Evolutionary conservation across 139 green algal genomes (phyloP).

Genomic region (Chlorella sp.): DNA sequence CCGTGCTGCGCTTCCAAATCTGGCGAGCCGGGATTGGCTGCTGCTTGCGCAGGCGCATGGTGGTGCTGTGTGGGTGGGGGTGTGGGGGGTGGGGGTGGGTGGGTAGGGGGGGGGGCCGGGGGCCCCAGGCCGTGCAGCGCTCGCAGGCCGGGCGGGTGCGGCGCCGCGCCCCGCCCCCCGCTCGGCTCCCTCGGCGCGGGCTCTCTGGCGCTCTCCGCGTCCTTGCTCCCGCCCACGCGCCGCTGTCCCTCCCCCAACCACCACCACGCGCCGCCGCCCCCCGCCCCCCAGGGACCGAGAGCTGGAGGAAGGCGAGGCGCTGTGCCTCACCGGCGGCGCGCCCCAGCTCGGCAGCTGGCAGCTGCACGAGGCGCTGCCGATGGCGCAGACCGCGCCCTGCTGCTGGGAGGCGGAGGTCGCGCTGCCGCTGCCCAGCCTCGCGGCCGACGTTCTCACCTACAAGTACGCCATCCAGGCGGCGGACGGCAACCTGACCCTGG

Average conservation of each 20-base stretch:
- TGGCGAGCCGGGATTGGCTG: no score
- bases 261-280: neutral
- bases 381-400: slow-evolving; percentile 30
- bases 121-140: slow-evolving; percentile 48
- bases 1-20: slow-evolving; percentile 12
- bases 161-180: no score
- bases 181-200: no score
- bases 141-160: slow-evolving; percentile 48
- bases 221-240: neutral
- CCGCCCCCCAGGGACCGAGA: slow-evolving; percentile 37
- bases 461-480: slow-evolving; percentile 73
- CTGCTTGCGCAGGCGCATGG: no score
- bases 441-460: slow-evolving; percentile 88
- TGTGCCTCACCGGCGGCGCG: slow-evolving; percentile 70
- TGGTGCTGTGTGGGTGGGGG: no score
- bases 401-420: slow-evolving; percentile 57
- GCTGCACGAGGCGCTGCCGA: slow-evolving; percentile 60
- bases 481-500: slow-evolving; percentile 24
- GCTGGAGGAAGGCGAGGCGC: slow-evolving; percentile 41
- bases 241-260: neutral
- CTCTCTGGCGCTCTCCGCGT: neutral
- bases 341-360: slow-evolving; percentile 80
- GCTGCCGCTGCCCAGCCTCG: slow-evolving; percentile 66
- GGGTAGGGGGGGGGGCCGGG: no score
- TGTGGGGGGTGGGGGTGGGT: no score